Percentiles rank a stretch among this genome's conserved stretches.
Conservation (phyloP, 148 eudicot species). For the Chenopodium formosanum region DNA sequence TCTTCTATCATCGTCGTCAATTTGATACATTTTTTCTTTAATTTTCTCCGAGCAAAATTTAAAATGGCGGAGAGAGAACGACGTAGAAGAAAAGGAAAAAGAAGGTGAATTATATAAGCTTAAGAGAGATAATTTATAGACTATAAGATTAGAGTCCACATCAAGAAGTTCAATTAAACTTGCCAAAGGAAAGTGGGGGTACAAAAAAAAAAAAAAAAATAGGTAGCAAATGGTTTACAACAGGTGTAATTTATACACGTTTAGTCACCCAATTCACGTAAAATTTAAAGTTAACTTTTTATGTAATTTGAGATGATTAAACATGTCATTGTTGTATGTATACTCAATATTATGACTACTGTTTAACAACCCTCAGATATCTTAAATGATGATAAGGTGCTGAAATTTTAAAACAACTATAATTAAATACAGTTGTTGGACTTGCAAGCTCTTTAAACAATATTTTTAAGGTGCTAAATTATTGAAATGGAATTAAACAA, state of each 20-base stretch:
- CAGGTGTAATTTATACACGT: not conserved
- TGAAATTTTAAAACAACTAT: too few species aligned
- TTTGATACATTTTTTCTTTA: slow-evolving; percentile 23
- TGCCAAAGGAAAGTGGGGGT: not conserved
- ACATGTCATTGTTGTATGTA: too few species aligned
- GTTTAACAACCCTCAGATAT: too few species aligned
- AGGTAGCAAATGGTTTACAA: not conserved
- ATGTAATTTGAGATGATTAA: too few species aligned
- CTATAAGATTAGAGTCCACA: slow-evolving; percentile 16
- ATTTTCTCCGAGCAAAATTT: not conserved
- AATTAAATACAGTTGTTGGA: too few species aligned
- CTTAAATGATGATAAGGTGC: too few species aligned
- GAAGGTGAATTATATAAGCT: not conserved
- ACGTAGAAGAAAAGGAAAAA: not conserved
- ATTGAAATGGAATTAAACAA: too few species aligned
- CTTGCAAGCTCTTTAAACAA: too few species aligned
- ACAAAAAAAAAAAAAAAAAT: not conserved
- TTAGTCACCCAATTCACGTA: too few species aligned
- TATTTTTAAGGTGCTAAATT: too few species aligned
- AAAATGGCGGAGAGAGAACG: not conserved
- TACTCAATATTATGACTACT: too few species aligned
- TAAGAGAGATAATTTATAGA: slow-evolving; percentile 19
- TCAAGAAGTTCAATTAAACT: slow-evolving; percentile 17
- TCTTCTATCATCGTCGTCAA: slow-evolving; percentile 11
- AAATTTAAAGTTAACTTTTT: too few species aligned